These are phyloP conservation scores for Nicotiana attenuata DNA, from an alignment of 257 asterid species.

Conservation along the genomic window DNA sequence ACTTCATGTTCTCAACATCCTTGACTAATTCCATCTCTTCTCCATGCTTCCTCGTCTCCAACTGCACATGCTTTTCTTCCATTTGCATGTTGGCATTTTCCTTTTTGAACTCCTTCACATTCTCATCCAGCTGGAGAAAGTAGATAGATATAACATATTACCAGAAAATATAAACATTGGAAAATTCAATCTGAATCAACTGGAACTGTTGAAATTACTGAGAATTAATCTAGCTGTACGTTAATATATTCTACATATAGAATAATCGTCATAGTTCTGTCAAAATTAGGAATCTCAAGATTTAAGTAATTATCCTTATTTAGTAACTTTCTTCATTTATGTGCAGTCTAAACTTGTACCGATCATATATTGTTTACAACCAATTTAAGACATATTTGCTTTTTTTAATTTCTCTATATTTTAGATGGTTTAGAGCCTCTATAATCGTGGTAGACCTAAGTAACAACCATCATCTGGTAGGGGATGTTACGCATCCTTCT, in stretches of 20 bases:
- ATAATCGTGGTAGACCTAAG: background rate
- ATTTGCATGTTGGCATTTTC: slow-evolving; percentile 14
- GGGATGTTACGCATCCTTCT: background rate
- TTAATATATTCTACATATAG: background rate
- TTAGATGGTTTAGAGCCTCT: slow-evolving; percentile 2
- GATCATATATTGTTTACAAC: background rate
- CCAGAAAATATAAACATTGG: background rate
- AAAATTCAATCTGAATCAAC: background rate
- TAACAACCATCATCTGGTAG: too few species aligned
- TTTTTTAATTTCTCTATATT: background rate
- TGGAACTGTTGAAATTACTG: background rate
- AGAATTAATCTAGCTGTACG: background rate
- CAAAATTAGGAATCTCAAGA: background rate
- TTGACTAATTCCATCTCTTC: slow-evolving; percentile 20
- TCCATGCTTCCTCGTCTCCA: slow-evolving; percentile 12
- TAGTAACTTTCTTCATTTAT: background rate
- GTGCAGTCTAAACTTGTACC: background rate
- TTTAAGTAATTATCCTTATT: background rate
- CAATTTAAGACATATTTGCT: background rate
- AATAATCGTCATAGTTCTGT: background rate
- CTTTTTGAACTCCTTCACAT: slow-evolving; percentile 12
- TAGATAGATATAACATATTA: background rate
- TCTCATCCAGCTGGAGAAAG: slow-evolving; percentile 23
- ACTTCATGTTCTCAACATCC: slow-evolving; percentile 27
- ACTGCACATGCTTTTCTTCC: slow-evolving; percentile 1